Percentiles rank a stretch among this genome's conserved stretches.
Evolutionary conservation across 2,329 filamentous ascomycete genomes (phyloP).

Genomic region (Talaromyces sp.): DNA sequence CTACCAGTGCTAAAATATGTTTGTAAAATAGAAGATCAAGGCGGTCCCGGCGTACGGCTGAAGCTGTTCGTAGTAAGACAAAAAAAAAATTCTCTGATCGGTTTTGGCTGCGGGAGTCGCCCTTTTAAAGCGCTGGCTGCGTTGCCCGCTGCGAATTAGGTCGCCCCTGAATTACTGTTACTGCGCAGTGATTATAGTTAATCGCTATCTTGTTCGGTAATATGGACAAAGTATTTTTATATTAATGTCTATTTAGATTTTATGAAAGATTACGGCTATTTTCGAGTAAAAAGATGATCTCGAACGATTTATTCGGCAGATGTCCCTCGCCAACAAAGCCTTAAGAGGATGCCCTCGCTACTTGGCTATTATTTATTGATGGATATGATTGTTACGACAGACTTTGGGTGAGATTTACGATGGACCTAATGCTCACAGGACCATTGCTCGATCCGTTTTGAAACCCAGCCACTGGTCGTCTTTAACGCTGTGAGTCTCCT

Average conservation of each 20-base stretch:
- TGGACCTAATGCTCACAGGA: not conserved
- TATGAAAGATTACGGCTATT: too few relatives aligned
- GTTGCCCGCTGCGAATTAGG: not conserved
- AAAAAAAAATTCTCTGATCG: not conserved
- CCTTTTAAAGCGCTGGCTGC: not conserved
- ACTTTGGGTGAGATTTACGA: not conserved
- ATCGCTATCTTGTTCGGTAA: not conserved
- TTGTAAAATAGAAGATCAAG: not conserved
- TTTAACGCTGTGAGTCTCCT: slow-evolving; percentile 26
- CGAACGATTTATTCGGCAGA: not conserved
- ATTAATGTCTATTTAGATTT: too few relatives aligned
- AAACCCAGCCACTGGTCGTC: slow-evolving; percentile 27
- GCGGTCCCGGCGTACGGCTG: not conserved
- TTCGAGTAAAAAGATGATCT: not conserved
- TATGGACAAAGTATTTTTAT: not conserved
- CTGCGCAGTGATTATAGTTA: not conserved
- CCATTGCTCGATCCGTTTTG: slow-evolving; percentile 13
- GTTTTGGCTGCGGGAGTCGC: not conserved
- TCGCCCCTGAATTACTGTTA: not conserved
- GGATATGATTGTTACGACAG: not conserved
- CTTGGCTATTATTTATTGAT: not conserved
- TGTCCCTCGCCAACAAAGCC: not conserved
- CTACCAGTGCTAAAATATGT: not conserved
- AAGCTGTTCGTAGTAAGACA: too few relatives aligned
- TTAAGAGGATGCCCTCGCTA: not conserved